Base-by-base conservation (phyloP, 306 rosid genomes). In the Styphnolobium japonicum region DNA sequence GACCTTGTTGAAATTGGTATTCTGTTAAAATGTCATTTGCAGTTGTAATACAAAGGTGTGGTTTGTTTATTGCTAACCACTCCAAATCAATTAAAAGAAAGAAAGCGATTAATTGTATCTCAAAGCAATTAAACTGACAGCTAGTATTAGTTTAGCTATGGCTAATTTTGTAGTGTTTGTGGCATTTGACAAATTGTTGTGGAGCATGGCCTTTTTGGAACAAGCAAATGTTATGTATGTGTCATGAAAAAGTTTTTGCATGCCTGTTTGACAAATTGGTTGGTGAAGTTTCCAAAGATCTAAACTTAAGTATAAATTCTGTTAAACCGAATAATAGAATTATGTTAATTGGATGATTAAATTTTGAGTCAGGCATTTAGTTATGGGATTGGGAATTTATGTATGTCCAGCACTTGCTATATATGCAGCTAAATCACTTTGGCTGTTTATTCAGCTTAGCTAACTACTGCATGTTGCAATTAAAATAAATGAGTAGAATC, bases 1-100 rank as follows among this genome's bases (percentile, higher is more conserved):
- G 9, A 48, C 76, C 25, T 48, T 67, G 22, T 40, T 49, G 51
- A 73, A 73, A 68, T 64, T 16, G 31, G 55, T 34, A 72, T 72
- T 34, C 25, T 57, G 48, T 7, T 33, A 23, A 23, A 18, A 23
- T 58, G 51, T 39, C 37, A 80, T 63, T 65, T 27, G 42, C 57
- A 11, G 65, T 63, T 46, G 58, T 51, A 9, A 27, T 71, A 25
- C 21, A 37, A 11, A 62, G 45, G 34, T 4, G 5, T 18, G 2
- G 49, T 39, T 58, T 23, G 23, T 52, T 52, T 10, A 2, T 15
- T 56, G 53, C 40, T n/a, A 36, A 56, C 39, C n/a, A 40, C 78
- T 37, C 19, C 45, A 46, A 46, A 46, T 52, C 49, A 21, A 16
- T 14, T 31, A 0, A 58, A 3, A 22, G 27, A 74, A 42, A 56